These are phyloP conservation scores for Isabelozyma pseudorhagii DNA, from an alignment of 805 yeast genomes.

Conservation along the genomic window DNA sequence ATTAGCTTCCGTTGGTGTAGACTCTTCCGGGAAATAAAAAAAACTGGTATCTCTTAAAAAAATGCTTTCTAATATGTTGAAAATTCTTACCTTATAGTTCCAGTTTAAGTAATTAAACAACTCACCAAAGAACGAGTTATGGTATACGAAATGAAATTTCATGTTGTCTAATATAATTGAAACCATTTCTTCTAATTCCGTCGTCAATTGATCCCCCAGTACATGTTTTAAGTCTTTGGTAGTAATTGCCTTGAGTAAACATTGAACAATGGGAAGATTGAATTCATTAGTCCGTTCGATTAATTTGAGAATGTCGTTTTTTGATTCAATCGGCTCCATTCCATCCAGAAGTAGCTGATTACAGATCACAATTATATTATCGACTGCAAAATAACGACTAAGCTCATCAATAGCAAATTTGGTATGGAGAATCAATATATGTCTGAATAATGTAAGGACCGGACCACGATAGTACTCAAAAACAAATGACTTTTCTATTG, in stretches of 20 bases:
- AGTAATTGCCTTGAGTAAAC: constrained; percentile 19
- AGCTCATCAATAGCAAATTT: constrained; percentile 19
- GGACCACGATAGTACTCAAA: constrained; percentile 5
- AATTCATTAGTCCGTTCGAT: constrained; percentile 26
- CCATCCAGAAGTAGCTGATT: constrained; percentile 9
- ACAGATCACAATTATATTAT: constrained; percentile 14
- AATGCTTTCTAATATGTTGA: constrained; percentile 23
- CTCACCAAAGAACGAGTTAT: constrained; percentile 40
- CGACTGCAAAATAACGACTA: constrained; percentile 9
- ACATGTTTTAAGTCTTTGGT: constrained; percentile 8
- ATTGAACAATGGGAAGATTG: constrained; percentile 31
- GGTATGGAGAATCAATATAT: constrained; percentile 13
- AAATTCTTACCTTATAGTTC: constrained; percentile 22
- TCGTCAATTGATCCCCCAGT: neutral
- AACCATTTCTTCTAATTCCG: constrained; percentile 10
- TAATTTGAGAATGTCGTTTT: constrained; percentile 13
- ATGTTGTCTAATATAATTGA: constrained; percentile 14
- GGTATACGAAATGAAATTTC: constrained; percentile 22
- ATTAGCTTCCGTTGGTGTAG: neutral
- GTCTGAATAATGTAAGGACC: constrained; percentile 9
- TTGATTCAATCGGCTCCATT: neutral
- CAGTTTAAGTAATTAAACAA: constrained; percentile 30
- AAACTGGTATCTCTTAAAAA: constrained; percentile 19
- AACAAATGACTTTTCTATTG: constrained; percentile 1
- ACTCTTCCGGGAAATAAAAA: neutral